Evolutionary conservation across 169 alveolate species (phyloP).

Genomic region (Cryptosporidium baileyi): DNA sequence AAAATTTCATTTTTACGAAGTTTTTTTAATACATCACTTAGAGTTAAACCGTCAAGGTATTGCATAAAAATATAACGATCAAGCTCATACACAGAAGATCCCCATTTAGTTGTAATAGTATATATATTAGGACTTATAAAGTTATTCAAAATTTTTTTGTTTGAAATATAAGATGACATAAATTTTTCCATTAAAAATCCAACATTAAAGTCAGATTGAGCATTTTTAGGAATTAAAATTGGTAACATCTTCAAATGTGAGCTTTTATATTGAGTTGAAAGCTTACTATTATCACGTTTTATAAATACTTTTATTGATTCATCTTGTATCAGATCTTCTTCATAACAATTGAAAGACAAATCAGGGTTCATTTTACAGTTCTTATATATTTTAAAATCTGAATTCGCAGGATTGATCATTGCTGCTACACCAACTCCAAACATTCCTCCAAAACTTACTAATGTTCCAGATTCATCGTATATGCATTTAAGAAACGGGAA

Average conservation of each 20-base stretch:
- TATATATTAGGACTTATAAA: conserved; percentile 45
- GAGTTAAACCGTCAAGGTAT: conserved; percentile 47
- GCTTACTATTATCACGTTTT: conserved; percentile 56
- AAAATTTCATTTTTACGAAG: conserved; percentile 26
- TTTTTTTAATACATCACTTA: conserved; percentile 30
- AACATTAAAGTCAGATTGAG: conserved; percentile 1
- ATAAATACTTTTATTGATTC: conserved; percentile 8
- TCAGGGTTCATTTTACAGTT: conserved; percentile 24
- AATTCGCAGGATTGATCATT: not conserved
- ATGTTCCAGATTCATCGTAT: conserved; percentile 11
- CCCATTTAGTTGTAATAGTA: conserved; percentile 50
- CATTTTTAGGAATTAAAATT: not conserved
- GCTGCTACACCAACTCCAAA: conserved; percentile 64
- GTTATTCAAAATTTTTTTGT: not conserved
- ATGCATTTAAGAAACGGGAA: conserved; percentile 14
- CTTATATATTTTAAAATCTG: conserved; percentile 22
- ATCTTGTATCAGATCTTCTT: conserved; percentile 3
- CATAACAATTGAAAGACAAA: conserved; percentile 20
- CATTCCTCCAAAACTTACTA: conserved; percentile 57
- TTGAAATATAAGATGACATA: conserved; percentile 33
- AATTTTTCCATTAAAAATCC: conserved; percentile 59
- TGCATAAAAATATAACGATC: conserved; percentile 66
- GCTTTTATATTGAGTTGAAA: conserved; percentile 16
- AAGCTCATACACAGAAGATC: conserved; percentile 19
- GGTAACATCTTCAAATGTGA: conserved; percentile 32